Base-by-base conservation (phyloP, 257 asterid genomes). In the Leptodermis oblonga region DNA sequence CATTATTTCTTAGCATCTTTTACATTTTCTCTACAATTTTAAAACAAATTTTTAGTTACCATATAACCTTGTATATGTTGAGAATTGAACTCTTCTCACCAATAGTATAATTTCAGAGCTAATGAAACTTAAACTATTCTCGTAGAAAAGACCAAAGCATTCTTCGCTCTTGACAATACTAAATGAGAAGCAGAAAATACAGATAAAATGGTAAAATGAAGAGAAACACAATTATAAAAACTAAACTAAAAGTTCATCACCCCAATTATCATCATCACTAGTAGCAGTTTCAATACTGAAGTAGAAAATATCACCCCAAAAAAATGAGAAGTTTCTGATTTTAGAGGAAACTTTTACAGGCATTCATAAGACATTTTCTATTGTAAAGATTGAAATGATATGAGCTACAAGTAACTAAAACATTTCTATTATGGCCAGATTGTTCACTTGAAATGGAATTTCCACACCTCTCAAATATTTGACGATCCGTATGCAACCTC, bases 401-500 rank as follows among this genome's bases (percentile, higher is more conserved):
- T 52, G 45, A 2, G 11, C 54, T 2, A 48, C 23, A 48, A 48
- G 54, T 10, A 48, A 48, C 4, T 48, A 20, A 48, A 48, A 18
- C 7, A 23, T 55, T 90, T 85, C 88, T 84, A 88, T n/a, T n/a
- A n/a, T n/a, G n/a, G n/a, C n/a, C n/a, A n/a, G n/a, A n/a, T n/a
- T n/a, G n/a, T n/a, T n/a, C n/a, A n/a, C 80, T 79, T 87, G 77
- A 69, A 79, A 51, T 81, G 78, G 34, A 92, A 82, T 74, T 85
- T 92, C 98, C 97, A 90, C 42, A 92, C 92, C 80, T 90, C 96
- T 67, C 98, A 84, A 48, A 92, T 90, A 55, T 92, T 92, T 15
- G 97, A 92, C 20, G 98, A 88, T n/a, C 98, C 97, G 30, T 90
- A 96, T 33, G 95, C 85, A 69, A 92, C 84, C 83, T 92, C 97